phyloP scores from a whole-genome alignment of 805 yeast genomes.

The Yarrowia keelungensis region DNA sequence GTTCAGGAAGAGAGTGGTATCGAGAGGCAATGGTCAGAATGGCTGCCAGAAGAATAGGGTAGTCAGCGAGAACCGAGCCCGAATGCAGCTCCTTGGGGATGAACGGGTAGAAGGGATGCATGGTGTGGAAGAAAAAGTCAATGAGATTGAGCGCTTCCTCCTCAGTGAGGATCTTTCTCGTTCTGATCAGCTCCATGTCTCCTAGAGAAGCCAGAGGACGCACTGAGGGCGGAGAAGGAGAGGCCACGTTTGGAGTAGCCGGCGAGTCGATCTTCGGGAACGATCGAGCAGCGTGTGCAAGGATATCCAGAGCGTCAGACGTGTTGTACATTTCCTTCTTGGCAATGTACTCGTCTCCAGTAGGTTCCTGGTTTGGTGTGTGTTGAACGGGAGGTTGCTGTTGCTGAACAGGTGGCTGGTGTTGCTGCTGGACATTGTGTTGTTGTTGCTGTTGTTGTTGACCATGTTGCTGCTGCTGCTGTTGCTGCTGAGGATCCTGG shows the following conservation, averaged over 20 bases:
- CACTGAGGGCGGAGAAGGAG: constrained; percentile 21
- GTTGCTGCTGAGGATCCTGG: constrained; percentile 12
- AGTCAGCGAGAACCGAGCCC: constrained; percentile 69
- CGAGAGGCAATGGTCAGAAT: constrained; percentile 81
- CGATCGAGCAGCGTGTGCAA: constrained; percentile 51
- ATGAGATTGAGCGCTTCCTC: constrained; percentile 48
- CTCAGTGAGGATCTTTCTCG: constrained; percentile 63
- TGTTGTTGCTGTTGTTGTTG: not conserved
- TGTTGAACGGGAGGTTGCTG: not conserved
- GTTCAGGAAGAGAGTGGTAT: constrained; percentile 63
- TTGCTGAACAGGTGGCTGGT: not conserved
- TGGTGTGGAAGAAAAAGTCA: constrained; percentile 64
- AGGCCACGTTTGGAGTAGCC: constrained; percentile 2
- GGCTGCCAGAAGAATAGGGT: constrained; percentile 82
- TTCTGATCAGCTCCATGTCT: constrained; percentile 67
- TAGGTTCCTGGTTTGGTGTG: not conserved
- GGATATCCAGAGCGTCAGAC: constrained; percentile 52
- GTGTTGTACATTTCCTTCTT: constrained; percentile 50
- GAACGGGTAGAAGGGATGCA: constrained; percentile 92
- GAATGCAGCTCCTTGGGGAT: constrained; percentile 76
- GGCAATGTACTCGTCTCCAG: constrained; percentile 43
- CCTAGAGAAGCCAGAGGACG: constrained; percentile 49
- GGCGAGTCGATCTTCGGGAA: constrained; percentile 49
- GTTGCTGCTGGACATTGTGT: not conserved
- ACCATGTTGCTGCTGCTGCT: not conserved